phyloP scores from a whole-genome alignment of 306 rosid species.

The Citrullus mucosospermus region DNA sequence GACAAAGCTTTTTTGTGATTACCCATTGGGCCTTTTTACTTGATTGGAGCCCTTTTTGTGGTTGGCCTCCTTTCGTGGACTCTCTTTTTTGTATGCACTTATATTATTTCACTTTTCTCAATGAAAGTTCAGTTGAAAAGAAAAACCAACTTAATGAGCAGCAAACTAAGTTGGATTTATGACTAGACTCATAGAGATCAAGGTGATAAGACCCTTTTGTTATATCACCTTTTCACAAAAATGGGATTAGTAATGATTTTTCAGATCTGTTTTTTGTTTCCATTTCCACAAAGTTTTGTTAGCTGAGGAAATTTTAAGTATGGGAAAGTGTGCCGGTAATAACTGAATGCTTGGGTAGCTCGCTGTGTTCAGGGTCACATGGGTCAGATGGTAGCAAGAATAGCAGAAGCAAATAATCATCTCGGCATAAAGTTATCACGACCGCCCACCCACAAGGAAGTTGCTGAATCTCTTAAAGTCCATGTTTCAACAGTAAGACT shows the following conservation, averaged over 20 bases:
- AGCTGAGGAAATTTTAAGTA: neutral
- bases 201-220: neutral
- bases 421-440: slow-evolving; percentile 32
- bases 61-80: neutral
- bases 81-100: neutral
- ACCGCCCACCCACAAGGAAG: slow-evolving; percentile 43
- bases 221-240: neutral
- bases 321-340: slow-evolving; percentile 25
- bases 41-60: neutral
- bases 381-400: slow-evolving; percentile 46
- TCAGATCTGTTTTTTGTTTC: neutral
- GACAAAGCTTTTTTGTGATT: neutral
- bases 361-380: slow-evolving; percentile 44
- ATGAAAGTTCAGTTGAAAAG: neutral
- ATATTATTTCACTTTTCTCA: neutral
- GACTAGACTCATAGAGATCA: neutral
- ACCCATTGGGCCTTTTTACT: neutral
- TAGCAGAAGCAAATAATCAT: slow-evolving; percentile 37
- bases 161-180: neutral
- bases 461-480: slow-evolving; percentile 30
- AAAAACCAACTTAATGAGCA: neutral
- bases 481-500: slow-evolving; percentile 36
- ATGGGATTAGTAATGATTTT: neutral
- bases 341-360: slow-evolving; percentile 64
- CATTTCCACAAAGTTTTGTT: neutral